These are phyloP conservation scores for Pythium scleroteichum DNA, from an alignment of 352 stramenopile genomes.

Conservation along the genomic window DNA sequence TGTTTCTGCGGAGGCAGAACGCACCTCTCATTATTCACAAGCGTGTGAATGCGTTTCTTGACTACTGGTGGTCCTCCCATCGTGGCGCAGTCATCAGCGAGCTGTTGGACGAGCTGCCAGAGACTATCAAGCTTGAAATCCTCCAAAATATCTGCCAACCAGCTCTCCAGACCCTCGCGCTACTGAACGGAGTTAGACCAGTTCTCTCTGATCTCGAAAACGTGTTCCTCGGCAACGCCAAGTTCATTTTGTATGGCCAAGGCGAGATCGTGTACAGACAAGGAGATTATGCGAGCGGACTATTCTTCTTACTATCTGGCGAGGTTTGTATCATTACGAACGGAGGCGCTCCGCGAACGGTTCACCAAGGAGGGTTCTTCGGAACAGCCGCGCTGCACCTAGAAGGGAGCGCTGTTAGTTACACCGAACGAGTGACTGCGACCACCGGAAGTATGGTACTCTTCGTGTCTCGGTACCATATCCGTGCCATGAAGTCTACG, in stretches of 20 bases:
- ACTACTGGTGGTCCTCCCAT: constrained; percentile 78
- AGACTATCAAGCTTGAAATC: constrained; percentile 61
- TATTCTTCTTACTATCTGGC: constrained; percentile 65
- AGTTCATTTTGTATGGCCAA: constrained; percentile 71
- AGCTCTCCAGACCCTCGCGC: constrained; percentile 50
- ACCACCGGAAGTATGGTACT: constrained; percentile 61
- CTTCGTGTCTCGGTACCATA: constrained; percentile 50
- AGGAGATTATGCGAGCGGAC: constrained; percentile 49
- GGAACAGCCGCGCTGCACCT: constrained; percentile 44
- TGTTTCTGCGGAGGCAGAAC: constrained; percentile 70
- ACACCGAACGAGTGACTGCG: constrained; percentile 47
- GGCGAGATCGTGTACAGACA: constrained; percentile 66
- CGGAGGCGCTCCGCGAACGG: constrained; percentile 32
- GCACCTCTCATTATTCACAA: constrained; percentile 57
- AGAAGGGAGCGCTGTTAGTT: constrained; percentile 38
- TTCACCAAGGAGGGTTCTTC: constrained; percentile 58
- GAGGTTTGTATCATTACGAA: constrained; percentile 52
- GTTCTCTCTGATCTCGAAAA: constrained; percentile 51
- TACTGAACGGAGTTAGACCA: constrained; percentile 45
- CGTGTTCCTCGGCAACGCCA: constrained; percentile 62
- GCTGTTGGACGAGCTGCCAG: constrained; percentile 56
- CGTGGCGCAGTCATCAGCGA: constrained; percentile 60
- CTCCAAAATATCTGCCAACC: constrained; percentile 62
- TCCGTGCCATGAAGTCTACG: constrained; percentile 36
- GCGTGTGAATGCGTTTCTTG: constrained; percentile 64